phyloP scores from a whole-genome alignment of 331 rosid genomes.

The Malus hybrid region DNA sequence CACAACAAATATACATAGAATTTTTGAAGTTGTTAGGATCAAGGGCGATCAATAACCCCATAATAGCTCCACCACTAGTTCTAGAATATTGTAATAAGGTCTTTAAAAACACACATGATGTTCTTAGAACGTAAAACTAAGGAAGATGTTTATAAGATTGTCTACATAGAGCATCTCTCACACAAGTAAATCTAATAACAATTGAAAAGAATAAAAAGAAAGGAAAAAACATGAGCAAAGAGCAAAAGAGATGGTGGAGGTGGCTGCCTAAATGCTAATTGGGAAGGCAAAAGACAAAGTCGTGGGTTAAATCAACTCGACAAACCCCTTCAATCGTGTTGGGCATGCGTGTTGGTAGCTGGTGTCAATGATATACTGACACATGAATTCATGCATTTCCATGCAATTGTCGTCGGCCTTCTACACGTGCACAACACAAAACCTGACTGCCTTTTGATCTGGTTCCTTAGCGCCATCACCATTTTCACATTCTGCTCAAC shows the following conservation, averaged over 20 bases:
- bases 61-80: too few relatives aligned
- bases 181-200: too few relatives aligned
- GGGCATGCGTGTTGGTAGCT: constrained; percentile 70
- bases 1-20: too few relatives aligned
- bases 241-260: background rate
- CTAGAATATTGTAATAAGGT: too few relatives aligned
- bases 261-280: background rate
- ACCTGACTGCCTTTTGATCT: background rate
- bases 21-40: too few relatives aligned
- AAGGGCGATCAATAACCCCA: too few relatives aligned
- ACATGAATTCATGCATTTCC: constrained; percentile 62
- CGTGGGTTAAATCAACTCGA: constrained; percentile 58
- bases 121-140: too few relatives aligned
- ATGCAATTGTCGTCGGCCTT: constrained; percentile 60
- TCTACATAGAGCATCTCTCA: too few relatives aligned
- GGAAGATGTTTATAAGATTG: too few relatives aligned
- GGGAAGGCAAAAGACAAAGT: constrained; percentile 37
- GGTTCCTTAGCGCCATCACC: background rate
- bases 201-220: too few relatives aligned
- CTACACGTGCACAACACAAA: constrained; percentile 31
- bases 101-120: too few relatives aligned
- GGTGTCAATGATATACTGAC: constrained; percentile 72
- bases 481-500: background rate
- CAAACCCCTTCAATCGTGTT: constrained; percentile 49
- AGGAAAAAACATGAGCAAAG: background rate